Evolutionary conservation across 257 asterid genomes (phyloP).

Genomic region (Knoxia roxburghii): DNA sequence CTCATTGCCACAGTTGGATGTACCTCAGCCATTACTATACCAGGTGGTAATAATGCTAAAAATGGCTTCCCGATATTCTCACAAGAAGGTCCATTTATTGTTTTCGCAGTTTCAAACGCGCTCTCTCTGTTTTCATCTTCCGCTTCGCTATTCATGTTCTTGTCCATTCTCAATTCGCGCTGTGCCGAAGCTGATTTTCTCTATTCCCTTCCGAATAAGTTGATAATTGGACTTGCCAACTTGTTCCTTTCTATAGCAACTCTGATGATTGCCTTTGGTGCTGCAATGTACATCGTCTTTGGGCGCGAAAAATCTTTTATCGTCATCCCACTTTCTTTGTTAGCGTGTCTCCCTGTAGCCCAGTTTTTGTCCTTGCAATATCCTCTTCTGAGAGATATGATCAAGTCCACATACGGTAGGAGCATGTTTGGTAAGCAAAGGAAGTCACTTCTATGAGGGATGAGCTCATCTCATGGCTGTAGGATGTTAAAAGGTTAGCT

Average conservation of each 20-base stretch:
- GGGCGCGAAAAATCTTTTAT: conserved; percentile 8
- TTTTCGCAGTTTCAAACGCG: conserved; percentile 7
- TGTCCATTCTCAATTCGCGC: conserved; percentile 21
- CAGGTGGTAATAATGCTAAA: conserved; percentile 12
- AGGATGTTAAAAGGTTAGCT: not conserved
- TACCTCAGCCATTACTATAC: conserved; percentile 23
- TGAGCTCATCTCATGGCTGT: not conserved
- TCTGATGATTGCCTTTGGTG: conserved; percentile 20
- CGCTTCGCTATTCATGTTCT: conserved; percentile 12
- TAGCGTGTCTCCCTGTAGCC: conserved; percentile 16
- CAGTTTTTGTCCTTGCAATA: conserved; percentile 13
- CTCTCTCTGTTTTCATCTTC: conserved; percentile 12
- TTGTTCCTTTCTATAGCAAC: conserved; percentile 14
- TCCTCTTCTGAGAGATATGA: conserved; percentile 15
- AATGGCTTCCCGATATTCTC: conserved; percentile 19
- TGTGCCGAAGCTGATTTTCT: conserved; percentile 23
- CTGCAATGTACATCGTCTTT: conserved; percentile 13
- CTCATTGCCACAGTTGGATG: conserved; percentile 21
- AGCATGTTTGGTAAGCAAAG: conserved; percentile 21
- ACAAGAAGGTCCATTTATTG: not conserved
- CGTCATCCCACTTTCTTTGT: conserved; percentile 10
- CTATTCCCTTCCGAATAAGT: conserved; percentile 15
- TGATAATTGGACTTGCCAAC: conserved; percentile 17
- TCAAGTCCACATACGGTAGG: conserved; percentile 21
- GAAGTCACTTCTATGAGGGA: not conserved